Evolutionary conservation across 805 yeast species (phyloP).

Genomic region (Suhomyces kilbournensis): DNA sequence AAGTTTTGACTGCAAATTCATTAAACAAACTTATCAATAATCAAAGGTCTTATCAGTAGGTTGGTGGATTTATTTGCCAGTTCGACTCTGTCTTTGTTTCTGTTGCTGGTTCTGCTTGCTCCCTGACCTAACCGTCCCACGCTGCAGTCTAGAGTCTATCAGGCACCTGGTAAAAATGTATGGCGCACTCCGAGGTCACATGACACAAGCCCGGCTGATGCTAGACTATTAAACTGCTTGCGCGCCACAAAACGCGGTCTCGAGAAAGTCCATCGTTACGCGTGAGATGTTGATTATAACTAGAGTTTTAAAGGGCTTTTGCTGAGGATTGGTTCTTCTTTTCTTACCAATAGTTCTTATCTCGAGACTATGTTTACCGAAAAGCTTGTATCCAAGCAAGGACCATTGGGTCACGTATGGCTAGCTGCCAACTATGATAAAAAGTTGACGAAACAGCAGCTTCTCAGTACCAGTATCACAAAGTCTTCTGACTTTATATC

Average conservation of each 20-base stretch:
- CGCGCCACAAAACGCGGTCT: background rate
- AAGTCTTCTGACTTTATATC: conserved; percentile 46
- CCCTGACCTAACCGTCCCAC: background rate
- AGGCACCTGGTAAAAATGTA: background rate
- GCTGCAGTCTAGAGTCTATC: background rate
- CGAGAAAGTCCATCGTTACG: background rate
- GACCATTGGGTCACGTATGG: conserved; percentile 90
- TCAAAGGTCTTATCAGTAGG: background rate
- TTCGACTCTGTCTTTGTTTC: background rate
- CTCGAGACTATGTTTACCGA: conserved; percentile 7
- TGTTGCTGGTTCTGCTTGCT: background rate
- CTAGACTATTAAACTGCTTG: background rate
- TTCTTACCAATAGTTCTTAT: background rate
- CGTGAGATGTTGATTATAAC: background rate
- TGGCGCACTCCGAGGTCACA: background rate
- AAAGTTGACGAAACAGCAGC: conserved; percentile 67
- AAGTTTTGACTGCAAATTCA: conserved; percentile 40
- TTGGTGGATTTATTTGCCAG: background rate
- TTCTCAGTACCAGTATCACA: conserved; percentile 66
- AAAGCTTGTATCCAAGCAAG: conserved; percentile 52
- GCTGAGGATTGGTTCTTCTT: background rate
- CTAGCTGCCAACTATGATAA: conserved; percentile 86
- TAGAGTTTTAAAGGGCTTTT: background rate
- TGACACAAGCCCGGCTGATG: background rate
- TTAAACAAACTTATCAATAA: conserved; percentile 6